Evolutionary conservation across 2,329 filamentous ascomycete species (phyloP).

Genomic region (Ilyonectria sp.): DNA sequence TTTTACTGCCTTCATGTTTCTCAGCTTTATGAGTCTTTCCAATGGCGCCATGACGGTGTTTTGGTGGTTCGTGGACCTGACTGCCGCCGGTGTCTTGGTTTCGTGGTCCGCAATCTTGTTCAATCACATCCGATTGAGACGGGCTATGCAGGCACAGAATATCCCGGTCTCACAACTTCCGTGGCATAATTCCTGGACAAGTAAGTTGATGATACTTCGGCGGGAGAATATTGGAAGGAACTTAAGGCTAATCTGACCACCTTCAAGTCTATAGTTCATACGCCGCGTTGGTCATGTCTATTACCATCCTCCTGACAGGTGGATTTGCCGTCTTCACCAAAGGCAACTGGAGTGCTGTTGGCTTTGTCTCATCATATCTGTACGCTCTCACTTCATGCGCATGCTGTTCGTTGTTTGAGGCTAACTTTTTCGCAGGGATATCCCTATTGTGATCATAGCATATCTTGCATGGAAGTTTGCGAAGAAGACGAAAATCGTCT

Average conservation of each 20-base stretch:
- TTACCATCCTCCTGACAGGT: slow-evolving; percentile 78
- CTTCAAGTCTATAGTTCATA: slow-evolving; percentile 73
- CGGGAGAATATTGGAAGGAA: background rate
- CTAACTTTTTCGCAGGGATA: slow-evolving; percentile 62
- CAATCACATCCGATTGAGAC: slow-evolving; percentile 71
- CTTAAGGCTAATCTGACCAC: slow-evolving; percentile 3
- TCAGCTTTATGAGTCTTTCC: slow-evolving; percentile 72
- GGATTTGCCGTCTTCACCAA: slow-evolving; percentile 76
- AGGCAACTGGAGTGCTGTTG: slow-evolving; percentile 70
- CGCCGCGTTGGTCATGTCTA: slow-evolving; percentile 70
- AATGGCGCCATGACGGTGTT: slow-evolving; percentile 74
- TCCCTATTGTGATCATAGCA: slow-evolving; percentile 69
- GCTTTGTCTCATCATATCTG: slow-evolving; percentile 75
- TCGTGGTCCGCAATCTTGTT: slow-evolving; percentile 74
- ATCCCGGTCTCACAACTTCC: slow-evolving; percentile 67
- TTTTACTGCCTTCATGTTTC: slow-evolving; percentile 68
- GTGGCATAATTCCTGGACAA: slow-evolving; percentile 75
- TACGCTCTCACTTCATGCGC: slow-evolving; percentile 55
- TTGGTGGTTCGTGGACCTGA: slow-evolving; percentile 75
- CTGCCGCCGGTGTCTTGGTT: slow-evolving; percentile 73
- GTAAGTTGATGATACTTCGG: slow-evolving; percentile 56
- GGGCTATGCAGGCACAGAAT: slow-evolving; percentile 69
- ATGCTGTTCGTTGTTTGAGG: background rate
- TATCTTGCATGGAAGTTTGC: slow-evolving; percentile 77
- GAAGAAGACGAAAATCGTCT: slow-evolving; percentile 72